Evolutionary conservation across 306 rosid species (phyloP).

Genomic region (Crotalaria pallida): DNA sequence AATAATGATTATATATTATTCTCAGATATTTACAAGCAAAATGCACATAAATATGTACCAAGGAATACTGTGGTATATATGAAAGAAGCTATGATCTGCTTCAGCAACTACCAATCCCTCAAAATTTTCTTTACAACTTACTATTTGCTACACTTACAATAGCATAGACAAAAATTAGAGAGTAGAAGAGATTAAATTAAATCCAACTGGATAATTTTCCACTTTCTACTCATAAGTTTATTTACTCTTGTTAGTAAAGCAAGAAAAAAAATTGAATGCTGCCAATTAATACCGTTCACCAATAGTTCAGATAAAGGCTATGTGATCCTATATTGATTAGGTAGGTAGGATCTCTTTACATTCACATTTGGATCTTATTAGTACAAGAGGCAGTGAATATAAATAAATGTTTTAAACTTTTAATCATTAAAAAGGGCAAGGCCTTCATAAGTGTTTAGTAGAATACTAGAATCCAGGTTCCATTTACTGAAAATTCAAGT

Average conservation of each 20-base stretch:
- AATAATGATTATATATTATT: neutral
- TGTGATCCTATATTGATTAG: slow-evolving; percentile 36
- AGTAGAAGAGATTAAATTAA: neutral
- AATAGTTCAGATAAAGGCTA: slow-evolving; percentile 25
- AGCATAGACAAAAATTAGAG: neutral
- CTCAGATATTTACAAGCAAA: neutral
- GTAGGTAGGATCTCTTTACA: slow-evolving; percentile 42
- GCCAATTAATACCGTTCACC: slow-evolving; percentile 20
- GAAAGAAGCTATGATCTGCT: neutral
- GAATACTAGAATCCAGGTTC: slow-evolving; percentile 9
- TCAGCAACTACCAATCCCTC: neutral
- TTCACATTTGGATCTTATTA: neutral
- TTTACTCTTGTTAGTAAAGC: slow-evolving; percentile 12
- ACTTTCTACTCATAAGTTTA: slow-evolving; percentile 4
- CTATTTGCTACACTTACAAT: neutral
- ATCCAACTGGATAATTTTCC: slow-evolving; percentile 2
- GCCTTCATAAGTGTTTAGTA: slow-evolving; percentile 28
- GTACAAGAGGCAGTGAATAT: slow-evolving; percentile 10
- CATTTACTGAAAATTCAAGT: slow-evolving; percentile 16
- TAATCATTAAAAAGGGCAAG: slow-evolving; percentile 30
- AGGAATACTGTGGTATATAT: neutral
- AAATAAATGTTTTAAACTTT: neutral
- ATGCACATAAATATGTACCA: neutral
- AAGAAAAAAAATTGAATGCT: slow-evolving; percentile 26
- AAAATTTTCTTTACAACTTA: neutral